Evolutionary conservation across 306 rosid genomes (phyloP).

Genomic region (Mimosa pudica): DNA sequence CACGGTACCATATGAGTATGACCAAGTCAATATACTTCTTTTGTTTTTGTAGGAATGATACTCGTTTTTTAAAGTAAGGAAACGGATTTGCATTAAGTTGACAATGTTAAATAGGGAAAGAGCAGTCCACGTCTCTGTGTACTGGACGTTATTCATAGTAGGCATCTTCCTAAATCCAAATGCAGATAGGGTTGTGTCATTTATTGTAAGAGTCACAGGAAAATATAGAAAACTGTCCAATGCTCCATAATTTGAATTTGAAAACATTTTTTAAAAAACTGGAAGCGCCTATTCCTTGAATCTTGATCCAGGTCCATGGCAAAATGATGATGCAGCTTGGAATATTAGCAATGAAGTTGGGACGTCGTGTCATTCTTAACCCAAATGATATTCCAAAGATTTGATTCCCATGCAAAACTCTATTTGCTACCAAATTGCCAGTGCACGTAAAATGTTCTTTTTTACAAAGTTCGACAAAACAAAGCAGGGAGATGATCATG

Average conservation of each 20-base stretch:
- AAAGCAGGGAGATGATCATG: background rate
- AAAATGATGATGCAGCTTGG: constrained; percentile 5
- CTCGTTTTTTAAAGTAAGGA: background rate
- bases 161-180: background rate
- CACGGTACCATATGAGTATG: background rate
- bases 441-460: background rate
- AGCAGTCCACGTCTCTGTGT: background rate
- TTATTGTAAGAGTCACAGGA: background rate
- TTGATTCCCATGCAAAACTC: constrained; percentile 30
- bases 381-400: constrained; percentile 10
- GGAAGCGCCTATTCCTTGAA: background rate
- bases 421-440: background rate
- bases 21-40: background rate
- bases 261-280: background rate
- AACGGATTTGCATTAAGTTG: background rate
- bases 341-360: constrained; percentile 22
- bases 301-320: background rate
- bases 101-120: background rate
- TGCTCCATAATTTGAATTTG: background rate
- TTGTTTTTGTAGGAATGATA: background rate
- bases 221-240: background rate
- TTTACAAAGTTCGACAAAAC: background rate
- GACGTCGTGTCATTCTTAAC: constrained; percentile 25
- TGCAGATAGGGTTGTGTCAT: background rate
- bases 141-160: background rate